These are phyloP conservation scores for Brassica incana DNA, from an alignment of 345 rosid genomes.

Conservation along the genomic window DNA sequence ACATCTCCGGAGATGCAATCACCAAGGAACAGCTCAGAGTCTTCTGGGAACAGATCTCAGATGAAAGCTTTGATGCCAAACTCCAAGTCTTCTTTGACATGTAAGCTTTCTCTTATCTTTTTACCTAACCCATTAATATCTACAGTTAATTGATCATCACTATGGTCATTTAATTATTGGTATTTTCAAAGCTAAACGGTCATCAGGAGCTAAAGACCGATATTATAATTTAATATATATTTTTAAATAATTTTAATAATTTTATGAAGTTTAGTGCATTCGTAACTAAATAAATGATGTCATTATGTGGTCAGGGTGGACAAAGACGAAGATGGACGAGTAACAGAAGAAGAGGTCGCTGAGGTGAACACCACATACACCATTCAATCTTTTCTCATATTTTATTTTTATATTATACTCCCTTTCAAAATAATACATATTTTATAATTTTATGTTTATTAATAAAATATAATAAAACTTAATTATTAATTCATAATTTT, in stretches of 20 bases:
- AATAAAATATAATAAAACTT: no score
- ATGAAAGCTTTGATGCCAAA: conserved; percentile 87
- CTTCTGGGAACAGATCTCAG: conserved; percentile 81
- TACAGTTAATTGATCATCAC: neutral
- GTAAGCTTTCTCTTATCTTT: conserved; percentile 36
- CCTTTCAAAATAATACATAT: no score
- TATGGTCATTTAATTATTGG: conserved; percentile 11
- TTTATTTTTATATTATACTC: neutral
- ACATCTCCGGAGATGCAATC: conserved; percentile 62
- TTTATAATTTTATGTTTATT: no score
- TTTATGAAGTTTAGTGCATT: conserved; percentile 1
- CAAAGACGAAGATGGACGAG: conserved; percentile 79
- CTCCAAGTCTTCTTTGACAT: conserved; percentile 91
- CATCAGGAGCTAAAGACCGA: neutral
- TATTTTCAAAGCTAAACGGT: conserved; percentile 16
- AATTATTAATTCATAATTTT: no score
- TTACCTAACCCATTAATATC: conserved; percentile 22
- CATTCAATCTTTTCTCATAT: conserved; percentile 4
- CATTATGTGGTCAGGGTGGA: conserved; percentile 59
- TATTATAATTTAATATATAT: neutral
- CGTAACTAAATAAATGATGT: conserved; percentile 30
- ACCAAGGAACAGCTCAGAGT: conserved; percentile 60
- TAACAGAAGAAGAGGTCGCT: conserved; percentile 80
- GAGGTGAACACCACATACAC: conserved; percentile 48
- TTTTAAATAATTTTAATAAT: neutral